Evolutionary conservation across 192 early-diverging fungal genomes (phyloP).

Genomic region (Thamnidium elegans): DNA sequence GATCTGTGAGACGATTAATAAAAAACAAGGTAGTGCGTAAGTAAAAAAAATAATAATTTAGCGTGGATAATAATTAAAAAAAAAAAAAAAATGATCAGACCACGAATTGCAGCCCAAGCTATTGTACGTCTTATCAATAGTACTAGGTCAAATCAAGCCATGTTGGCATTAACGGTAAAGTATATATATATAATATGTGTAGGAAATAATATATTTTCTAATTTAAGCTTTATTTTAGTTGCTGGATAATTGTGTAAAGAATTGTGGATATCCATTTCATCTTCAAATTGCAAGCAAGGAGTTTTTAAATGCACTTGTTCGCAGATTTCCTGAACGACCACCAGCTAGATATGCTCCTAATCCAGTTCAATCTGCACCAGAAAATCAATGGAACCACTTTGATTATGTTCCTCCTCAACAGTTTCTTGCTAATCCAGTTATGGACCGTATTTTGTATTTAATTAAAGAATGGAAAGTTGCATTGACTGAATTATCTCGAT

Average conservation of each 20-base stretch:
- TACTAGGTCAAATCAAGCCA: slow-evolving; percentile 48
- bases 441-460: slow-evolving; percentile 84
- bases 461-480: slow-evolving; percentile 95
- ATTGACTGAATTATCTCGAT: slow-evolving; percentile 78
- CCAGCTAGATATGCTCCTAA: slow-evolving; percentile 25
- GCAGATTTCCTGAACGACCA: slow-evolving; percentile 90
- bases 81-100: slow-evolving; percentile 38
- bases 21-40: slow-evolving; percentile 80
- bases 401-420: slow-evolving; percentile 13
- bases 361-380: slow-evolving; percentile 13
- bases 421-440: slow-evolving; percentile 59
- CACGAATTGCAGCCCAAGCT: slow-evolving; percentile 70
- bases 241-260: slow-evolving; percentile 95
- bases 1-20: slow-evolving; percentile 92
- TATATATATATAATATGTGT: background rate
- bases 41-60: slow-evolving; percentile 25
- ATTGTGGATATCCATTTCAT: slow-evolving; percentile 98
- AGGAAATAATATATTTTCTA: background rate
- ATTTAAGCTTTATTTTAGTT: slow-evolving; percentile 48
- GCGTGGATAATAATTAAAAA: background rate
- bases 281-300: slow-evolving; percentile 93
- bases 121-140: slow-evolving; percentile 65
- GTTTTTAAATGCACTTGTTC: slow-evolving; percentile 93
- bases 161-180: slow-evolving; percentile 63
- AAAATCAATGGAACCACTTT: slow-evolving; percentile 37